These are phyloP conservation scores for Madurella mycetomatis DNA, from an alignment of 2,329 filamentous ascomycete species.

Conservation along the genomic window DNA sequence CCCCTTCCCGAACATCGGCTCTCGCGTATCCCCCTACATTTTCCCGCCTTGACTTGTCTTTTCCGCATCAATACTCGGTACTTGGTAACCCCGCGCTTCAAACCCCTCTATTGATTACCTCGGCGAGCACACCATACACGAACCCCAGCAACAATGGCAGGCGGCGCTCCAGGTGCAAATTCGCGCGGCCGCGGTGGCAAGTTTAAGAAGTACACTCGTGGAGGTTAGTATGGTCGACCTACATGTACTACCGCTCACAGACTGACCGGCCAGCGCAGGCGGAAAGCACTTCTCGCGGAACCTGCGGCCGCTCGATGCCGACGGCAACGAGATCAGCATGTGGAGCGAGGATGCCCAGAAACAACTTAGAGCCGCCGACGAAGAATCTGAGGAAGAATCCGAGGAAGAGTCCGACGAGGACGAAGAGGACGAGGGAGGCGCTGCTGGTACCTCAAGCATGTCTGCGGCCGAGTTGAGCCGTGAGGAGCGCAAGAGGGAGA, in stretches of 20 bases:
- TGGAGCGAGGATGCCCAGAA: conserved; percentile 62
- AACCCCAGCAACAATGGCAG: conserved; percentile 45
- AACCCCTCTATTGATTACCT: background rate
- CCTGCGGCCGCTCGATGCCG: conserved; percentile 79
- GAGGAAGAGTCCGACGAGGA: conserved; percentile 46
- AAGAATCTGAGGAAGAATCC: conserved; percentile 44
- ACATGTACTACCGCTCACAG: conserved; percentile 2
- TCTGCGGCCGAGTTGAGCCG: conserved; percentile 57
- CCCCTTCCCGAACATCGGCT: too few relatives aligned
- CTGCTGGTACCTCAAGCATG: conserved; percentile 40
- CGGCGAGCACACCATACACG: too few relatives aligned
- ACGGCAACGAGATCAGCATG: conserved; percentile 85
- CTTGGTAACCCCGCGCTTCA: too few relatives aligned
- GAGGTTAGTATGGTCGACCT: conserved; percentile 55
- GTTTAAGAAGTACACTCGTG: conserved; percentile 88
- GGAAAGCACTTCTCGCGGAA: conserved; percentile 95
- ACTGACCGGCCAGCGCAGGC: conserved; percentile 47
- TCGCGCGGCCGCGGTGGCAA: conserved; percentile 84
- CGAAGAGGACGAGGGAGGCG: conserved; percentile 47
- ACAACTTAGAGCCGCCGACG: conserved; percentile 21
- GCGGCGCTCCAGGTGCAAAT: conserved; percentile 40
- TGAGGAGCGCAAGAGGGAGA: conserved; percentile 80
- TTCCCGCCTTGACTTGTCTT: too few relatives aligned
- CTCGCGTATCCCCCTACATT: too few relatives aligned
- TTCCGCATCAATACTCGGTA: too few relatives aligned